phyloP scores from a whole-genome alignment of 2,329 filamentous ascomycete genomes.

The Capronia americana region DNA sequence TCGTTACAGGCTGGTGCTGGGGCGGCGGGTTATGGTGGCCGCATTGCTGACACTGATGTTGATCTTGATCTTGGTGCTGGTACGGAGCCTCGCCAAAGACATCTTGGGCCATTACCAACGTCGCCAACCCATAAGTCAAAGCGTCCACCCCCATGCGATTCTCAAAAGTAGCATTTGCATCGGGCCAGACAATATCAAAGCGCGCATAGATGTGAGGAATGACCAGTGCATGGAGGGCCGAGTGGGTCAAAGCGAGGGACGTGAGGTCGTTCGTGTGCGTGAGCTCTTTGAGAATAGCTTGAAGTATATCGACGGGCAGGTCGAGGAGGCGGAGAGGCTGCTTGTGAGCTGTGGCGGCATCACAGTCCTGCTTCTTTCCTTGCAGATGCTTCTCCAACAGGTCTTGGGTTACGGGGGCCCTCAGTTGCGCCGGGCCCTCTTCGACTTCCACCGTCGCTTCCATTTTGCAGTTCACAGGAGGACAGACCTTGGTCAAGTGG shows the following conservation, averaged over 20 bases:
- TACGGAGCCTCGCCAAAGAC: constrained; percentile 61
- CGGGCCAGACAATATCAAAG: constrained; percentile 89
- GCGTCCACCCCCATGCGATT: constrained; percentile 78
- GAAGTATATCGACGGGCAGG: constrained; percentile 77
- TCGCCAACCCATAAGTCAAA: constrained; percentile 80
- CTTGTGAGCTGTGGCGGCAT: constrained; percentile 49
- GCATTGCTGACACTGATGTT: constrained; percentile 40
- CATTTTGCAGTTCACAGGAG: constrained; percentile 16
- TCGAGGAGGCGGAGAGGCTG: constrained; percentile 72
- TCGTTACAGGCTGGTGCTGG: constrained; percentile 34
- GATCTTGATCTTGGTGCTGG: constrained; percentile 41
- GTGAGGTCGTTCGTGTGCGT: constrained; percentile 83
- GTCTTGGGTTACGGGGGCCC: constrained; percentile 13
- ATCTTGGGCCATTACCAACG: constrained; percentile 75
- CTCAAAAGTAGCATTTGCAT: constrained; percentile 68
- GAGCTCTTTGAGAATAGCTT: constrained; percentile 80
- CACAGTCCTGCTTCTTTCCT: constrained; percentile 39
- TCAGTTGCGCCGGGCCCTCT: constrained; percentile 21
- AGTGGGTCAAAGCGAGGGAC: constrained; percentile 77
- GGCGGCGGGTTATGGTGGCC: constrained; percentile 44
- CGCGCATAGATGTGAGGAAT: constrained; percentile 82
- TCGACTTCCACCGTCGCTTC: constrained; percentile 24
- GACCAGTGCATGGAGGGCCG: constrained; percentile 74
- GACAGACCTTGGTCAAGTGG: neutral
- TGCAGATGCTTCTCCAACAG: constrained; percentile 37